phyloP scores from a whole-genome alignment of 2,329 filamentous ascomycete species.

The Pestalotiopsis sp. region DNA sequence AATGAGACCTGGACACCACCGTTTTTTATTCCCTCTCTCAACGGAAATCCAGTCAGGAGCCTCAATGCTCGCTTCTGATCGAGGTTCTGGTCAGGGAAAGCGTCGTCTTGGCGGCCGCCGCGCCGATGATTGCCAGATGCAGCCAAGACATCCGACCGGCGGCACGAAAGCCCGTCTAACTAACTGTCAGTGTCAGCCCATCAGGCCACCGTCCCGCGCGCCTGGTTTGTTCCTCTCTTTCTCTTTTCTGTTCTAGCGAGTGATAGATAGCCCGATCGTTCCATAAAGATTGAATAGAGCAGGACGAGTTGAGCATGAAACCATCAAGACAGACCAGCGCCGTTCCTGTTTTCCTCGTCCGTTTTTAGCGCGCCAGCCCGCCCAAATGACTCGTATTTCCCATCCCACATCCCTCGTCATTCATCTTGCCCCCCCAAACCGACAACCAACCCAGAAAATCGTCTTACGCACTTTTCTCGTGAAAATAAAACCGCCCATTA shows the following conservation, averaged over 20 bases:
- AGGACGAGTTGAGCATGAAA: not conserved
- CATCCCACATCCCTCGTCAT: not conserved
- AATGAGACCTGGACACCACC: not conserved
- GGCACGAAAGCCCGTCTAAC: not conserved
- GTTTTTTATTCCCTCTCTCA: not conserved
- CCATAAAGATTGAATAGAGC: not conserved
- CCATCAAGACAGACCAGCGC: not conserved
- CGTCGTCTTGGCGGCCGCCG: not conserved
- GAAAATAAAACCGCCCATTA: not conserved
- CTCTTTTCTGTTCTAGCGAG: no score
- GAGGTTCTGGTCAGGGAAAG: not conserved
- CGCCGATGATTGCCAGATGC: not conserved
- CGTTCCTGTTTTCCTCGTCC: not conserved
- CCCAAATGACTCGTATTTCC: not conserved
- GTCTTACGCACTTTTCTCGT: no score
- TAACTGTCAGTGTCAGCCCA: not conserved
- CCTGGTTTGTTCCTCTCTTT: no score
- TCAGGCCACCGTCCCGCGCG: no score
- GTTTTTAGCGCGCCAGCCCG: not conserved
- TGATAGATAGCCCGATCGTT: not conserved
- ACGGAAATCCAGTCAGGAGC: not conserved
- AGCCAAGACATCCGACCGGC: not conserved
- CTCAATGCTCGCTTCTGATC: not conserved
- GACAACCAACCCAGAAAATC: not conserved
- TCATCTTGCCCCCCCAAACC: not conserved